Base-by-base conservation (phyloP, 768 basidiomycete species). In the Tylopilus felleus region DNA sequence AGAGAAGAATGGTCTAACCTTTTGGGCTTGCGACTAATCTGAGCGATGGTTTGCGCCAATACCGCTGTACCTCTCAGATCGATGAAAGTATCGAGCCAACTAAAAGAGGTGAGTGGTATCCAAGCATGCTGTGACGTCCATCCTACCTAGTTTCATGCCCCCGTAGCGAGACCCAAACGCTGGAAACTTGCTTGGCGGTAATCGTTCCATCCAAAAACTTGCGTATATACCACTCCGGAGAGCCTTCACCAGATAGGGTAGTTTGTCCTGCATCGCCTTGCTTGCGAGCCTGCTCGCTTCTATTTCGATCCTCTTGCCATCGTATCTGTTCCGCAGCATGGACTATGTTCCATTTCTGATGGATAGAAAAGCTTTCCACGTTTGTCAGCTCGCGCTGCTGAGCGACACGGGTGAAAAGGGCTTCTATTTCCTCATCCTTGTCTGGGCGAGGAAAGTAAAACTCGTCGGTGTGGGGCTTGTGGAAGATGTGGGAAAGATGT, bases 321-420 rank as follows among this genome's bases (percentile, higher is more conserved):
- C 88, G 80, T 49, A 87, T 77, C 51, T 88, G 86, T 61, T 90
- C 88, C 60, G 90, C 87, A 53, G 83, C 90, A 66, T 87, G 81
- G 7, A 99, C 88, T 66, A 98, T 82, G 59, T 78, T 77, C 95
- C 96, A 99, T 73, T 98, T 98, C 69, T 92, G 90, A 28, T 92
- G 88, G 22, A 90, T 78, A 16, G 81, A 62, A 52, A 91, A 73
- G 55, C 78, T 71, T 9, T 82, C 80, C 25, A 86, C 71, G 23
- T 83, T 81, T 12, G 72, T 79, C 23, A 91, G 68, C 60, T 82
- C 88, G 40, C 92, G 82, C 25, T 81, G 84, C 39, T 81, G 80
- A 62, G 83, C 81, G 51, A 97, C 81, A 51, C 84, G 81, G 58
- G 90, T 81, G 67, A 97, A 98, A 46, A 94, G 73, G 5, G 71